Evolutionary conservation across 371 early-diverging fungal genomes (phyloP), one percentile per base, ranked within the genome.

Genomic region (Sporodiniella umbellata): DNA sequence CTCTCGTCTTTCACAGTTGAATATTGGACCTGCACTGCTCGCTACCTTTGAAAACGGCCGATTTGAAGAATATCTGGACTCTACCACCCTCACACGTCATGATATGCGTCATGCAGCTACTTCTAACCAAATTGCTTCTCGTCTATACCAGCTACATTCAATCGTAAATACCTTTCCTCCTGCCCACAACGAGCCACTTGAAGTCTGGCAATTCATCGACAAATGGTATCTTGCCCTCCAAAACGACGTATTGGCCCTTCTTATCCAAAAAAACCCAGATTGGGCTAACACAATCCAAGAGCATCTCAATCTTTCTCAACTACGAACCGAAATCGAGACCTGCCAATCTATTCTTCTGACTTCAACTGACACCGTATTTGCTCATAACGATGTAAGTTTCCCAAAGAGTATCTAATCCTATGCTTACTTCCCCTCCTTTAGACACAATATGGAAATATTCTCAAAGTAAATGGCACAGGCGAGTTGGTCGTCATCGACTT

Each of bases 21-120:
- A 85, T 1, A 80, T 91, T 19, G 93, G 94, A 8, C 92, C 95
- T 4, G 74, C 71, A 7, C 56, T 95, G 26, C 64, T 92, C n/a
- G 92, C 83, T 0, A 84, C 82, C n/a, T 95, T 94, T 70, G 80
- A 77, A 25, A 95, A 95, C 52, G 95, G 95, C 8, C 77, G 95
- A 12, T 77, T 95, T 46, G 95, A 95, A 57, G 83, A 94, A 62
- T 95, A 80, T 53, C 67, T 95, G 1, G 84, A 89, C 26, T 87
- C 89, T 31, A 75, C 71, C 0, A 92, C 93, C 1, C 62, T 94
- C 45, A 82, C 79, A 0, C 73, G 72, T 43, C 60, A 70, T 5
- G 90, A 94, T 31, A 74, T 95, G 14, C 75, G 88, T 6, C 56
- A 83, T 26, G 76, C 85, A 0, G 46, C 56, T 1, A 80, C 78